Evolutionary conservation across 202 grass and related monocot genomes (phyloP).

Genomic region (Zoysia matrella): DNA sequence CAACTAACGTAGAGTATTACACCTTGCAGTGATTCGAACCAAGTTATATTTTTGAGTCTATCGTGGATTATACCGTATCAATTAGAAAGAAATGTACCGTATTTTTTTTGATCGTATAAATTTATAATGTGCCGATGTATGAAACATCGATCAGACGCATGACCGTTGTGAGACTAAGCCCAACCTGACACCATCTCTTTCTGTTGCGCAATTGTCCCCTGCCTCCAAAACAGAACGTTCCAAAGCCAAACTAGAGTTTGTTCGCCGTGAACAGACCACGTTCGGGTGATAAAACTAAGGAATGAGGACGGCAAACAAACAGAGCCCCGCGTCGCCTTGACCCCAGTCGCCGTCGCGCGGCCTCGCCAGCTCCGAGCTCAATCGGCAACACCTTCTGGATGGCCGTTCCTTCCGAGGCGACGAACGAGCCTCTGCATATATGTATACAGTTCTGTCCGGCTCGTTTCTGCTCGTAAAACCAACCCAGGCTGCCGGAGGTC

Average conservation of each 20-base stretch:
- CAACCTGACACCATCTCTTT: not conserved
- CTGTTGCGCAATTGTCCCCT: not conserved
- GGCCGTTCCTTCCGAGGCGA: conserved; percentile 1
- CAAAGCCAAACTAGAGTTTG: not conserved
- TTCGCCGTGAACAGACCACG: not conserved
- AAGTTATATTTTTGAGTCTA: too few species aligned
- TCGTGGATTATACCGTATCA: too few species aligned
- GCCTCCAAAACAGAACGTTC: not conserved
- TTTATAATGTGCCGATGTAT: too few species aligned
- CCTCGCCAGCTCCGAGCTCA: not conserved
- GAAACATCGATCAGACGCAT: too few species aligned
- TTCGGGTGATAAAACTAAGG: conserved; percentile 18
- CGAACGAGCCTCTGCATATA: not conserved
- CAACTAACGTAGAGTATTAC: too few species aligned
- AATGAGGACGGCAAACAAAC: not conserved
- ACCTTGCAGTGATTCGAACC: too few species aligned
- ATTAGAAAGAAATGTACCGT: too few species aligned
- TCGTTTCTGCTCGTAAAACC: not conserved
- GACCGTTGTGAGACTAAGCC: too few species aligned
- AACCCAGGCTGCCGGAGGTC: not conserved
- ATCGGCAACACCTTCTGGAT: not conserved
- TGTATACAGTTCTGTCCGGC: not conserved
- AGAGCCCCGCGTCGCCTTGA: not conserved
- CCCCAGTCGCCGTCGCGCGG: conserved; percentile 1
- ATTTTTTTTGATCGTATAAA: too few species aligned